Conservation (phyloP, 108 stramenopile genomes). For the Fragilaria crotonensis region DNA sequence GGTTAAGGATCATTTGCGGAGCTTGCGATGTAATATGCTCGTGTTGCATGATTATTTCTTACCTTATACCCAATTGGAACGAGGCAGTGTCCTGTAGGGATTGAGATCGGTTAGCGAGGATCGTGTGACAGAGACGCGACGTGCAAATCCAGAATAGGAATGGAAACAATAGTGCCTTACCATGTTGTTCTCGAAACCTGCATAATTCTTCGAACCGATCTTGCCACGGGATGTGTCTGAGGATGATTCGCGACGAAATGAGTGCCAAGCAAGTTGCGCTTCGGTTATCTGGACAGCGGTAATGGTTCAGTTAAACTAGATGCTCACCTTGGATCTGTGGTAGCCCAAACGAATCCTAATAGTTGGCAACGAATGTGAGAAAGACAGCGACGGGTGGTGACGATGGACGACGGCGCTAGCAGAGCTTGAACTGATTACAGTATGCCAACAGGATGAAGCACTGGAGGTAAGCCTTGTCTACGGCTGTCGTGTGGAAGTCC, state of each 20-base stretch:
- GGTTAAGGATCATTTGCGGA: too few relatives aligned
- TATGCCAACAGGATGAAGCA: background rate
- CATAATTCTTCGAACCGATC: conserved; percentile 9
- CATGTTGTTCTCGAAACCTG: background rate
- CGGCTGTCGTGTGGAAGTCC: too few relatives aligned
- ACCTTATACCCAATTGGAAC: background rate
- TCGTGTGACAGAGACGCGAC: background rate
- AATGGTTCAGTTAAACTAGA: too few relatives aligned
- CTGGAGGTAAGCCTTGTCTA: background rate
- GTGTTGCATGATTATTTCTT: too few relatives aligned
- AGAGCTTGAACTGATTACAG: too few relatives aligned
- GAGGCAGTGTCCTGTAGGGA: background rate
- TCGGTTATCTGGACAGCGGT: too few relatives aligned
- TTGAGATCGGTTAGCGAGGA: background rate
- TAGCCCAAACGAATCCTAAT: conserved; percentile 18
- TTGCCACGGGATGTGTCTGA: conserved; percentile 15
- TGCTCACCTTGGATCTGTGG: conserved; percentile 15
- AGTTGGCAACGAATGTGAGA: background rate
- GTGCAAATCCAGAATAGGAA: background rate
- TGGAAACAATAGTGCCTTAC: background rate
- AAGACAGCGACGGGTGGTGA: too few relatives aligned
- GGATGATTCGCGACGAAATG: too few relatives aligned
- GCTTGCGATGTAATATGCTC: too few relatives aligned
- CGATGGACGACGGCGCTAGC: too few relatives aligned
- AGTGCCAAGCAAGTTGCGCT: too few relatives aligned